Evolutionary conservation across 2,329 filamentous ascomycete genomes (phyloP), one percentile per base, ranked within the genome.

Genomic region (Aspergillus awamori): DNA sequence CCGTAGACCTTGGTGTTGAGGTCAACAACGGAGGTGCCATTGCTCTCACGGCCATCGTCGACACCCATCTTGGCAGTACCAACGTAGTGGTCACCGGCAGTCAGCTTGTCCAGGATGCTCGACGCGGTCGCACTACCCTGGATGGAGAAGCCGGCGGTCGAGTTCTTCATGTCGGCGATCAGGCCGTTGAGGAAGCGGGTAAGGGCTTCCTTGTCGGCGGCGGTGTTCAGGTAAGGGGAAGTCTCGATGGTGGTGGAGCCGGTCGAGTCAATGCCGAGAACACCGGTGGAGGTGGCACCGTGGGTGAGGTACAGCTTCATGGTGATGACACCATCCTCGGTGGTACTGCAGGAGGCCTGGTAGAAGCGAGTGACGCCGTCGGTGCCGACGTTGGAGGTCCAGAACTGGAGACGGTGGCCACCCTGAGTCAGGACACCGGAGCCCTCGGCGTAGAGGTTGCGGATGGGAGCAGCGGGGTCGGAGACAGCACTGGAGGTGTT

Each of bases 1-100:
- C 87, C 87, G 68, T 86, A 89, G 5, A 90, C 86, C 74, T 84
- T 85, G 59, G 86, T 84, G 74, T 89, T 79, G 10, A 81, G 72
- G 66, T 89, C 87, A 1, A 89, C 87, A 2, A 90, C 87, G 1
- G 85, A 79, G 6, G 79, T 82, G 15, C 87, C 86, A n/a, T 73
- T 76, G 49, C 72, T 73, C 49, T 72, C 65, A 13, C 83, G 82
- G 15, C 84, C 85, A 52, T 86, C 83, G 59, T 86, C 81, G 0
- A 76, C 77, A 11, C 87, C 87, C 66, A 89, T 80, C 72, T 88
- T 89, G 53, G 83, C 82, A 0, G 86, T 88, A 39, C 85, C 81
- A 38, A 76, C 72, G 68, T 73, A 79, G 62, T 80, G 77, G 36
- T 72, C 80, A 4, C 81, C 77, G 17, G 81, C 81, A 43, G 83